These are phyloP conservation scores for Candida vartiovaarae DNA, from an alignment of 805 yeast genomes.

Conservation along the genomic window DNA sequence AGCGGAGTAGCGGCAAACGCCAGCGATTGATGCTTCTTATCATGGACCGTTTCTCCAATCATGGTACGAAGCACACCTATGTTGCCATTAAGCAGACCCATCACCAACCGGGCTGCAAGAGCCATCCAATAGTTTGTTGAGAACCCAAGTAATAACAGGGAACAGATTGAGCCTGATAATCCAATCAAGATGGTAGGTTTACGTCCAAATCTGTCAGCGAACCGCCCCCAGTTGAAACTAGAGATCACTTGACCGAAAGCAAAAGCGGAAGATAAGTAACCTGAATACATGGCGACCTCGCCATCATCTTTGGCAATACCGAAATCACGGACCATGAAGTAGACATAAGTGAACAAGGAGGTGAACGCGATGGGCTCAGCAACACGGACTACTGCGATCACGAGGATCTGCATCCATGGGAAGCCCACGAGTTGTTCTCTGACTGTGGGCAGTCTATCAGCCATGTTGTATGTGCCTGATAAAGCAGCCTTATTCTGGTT, in stretches of 20 bases:
- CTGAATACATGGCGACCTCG: conserved; percentile 13
- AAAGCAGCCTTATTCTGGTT: too few relatives aligned
- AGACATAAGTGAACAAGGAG: conserved; percentile 15
- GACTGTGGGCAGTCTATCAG: neutral
- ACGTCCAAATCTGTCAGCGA: conserved; percentile 13
- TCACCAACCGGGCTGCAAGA: conserved; percentile 9
- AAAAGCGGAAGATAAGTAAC: conserved; percentile 12
- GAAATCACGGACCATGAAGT: conserved; percentile 16
- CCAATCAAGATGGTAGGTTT: conserved; percentile 15
- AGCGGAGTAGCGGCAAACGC: conserved; percentile 16
- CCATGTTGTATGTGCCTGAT: neutral
- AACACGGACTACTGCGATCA: conserved; percentile 13
- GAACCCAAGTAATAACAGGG: conserved; percentile 13
- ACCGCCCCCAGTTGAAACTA: conserved; percentile 14
- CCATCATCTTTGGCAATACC: conserved; percentile 13
- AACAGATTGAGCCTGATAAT: conserved; percentile 7
- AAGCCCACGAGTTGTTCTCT: conserved; percentile 13
- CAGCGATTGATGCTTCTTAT: conserved; percentile 14
- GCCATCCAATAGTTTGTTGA: conserved; percentile 14
- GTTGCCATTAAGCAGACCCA: conserved; percentile 16
- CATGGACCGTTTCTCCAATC: conserved; percentile 12
- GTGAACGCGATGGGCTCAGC: conserved; percentile 19
- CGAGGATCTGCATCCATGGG: conserved; percentile 13
- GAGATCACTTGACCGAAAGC: conserved; percentile 13
- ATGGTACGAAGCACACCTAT: conserved; percentile 14